Base-by-base conservation (phyloP, 805 yeast genomes). In the Kodamaea nitidulidarum region DNA sequence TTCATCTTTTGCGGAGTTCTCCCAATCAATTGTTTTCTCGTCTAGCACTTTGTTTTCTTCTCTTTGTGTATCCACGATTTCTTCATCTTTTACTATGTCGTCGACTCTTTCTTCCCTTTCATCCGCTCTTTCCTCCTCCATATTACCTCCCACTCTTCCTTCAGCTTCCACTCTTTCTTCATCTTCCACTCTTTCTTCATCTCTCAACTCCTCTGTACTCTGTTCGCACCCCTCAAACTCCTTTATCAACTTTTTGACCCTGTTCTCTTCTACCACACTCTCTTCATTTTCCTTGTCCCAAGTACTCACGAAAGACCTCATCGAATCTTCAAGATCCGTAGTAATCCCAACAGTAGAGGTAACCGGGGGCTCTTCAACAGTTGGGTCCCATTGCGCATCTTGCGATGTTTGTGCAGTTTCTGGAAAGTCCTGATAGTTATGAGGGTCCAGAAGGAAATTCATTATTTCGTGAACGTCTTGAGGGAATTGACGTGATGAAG, bases 361-460 rank as follows among this genome's bases (percentile, higher is more conserved):
- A 11, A 46, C 50, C 15, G 78, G 78, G 7, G 78, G 78, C 7
- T 64, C 60, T 33, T 60, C 66, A 9, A 38, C 47, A 1, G 73
- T 56, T 6, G 78, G 71, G 39, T 73, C 67, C 79, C 79, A 74
- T 17, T 49, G 39, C 6, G 60, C 43, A 36, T 58, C 65, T 8
- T 40, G 35, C 39, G 43, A 36, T 0, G 56, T 39, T 14, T 21
- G 35, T 26, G 35, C 34, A 10, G 33, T 15, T 15, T 38, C 42
- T 9, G 39, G 38, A 11, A 57, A 46, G 15, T 55, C 53, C 38
- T 51, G 55, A 46, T 62, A 63, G 42, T 51, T 58, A 14, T 43
- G 44, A 1, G 69, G 69, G 42, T 63, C 59, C 17, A 61, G 52
- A 22, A 63, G 52, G n/a, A 48, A 49, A 1, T 46, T 36, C 31